Conservation (phyloP, 1,284 basidiomycete species). For the Puccinia coronata region DNA sequence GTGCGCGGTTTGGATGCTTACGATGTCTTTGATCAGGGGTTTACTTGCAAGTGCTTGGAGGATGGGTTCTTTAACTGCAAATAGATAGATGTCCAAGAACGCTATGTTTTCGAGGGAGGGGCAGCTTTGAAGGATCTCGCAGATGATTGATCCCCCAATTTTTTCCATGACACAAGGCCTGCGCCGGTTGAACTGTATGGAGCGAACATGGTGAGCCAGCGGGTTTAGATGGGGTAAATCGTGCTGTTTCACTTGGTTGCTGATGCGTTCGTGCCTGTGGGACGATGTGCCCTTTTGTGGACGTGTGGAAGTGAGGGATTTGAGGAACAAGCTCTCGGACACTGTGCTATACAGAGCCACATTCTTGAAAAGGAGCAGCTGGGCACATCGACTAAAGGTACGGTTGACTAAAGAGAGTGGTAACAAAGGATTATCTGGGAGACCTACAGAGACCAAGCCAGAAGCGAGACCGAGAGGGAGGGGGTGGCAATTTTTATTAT, state of each 20-base stretch:
- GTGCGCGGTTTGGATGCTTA: background rate
- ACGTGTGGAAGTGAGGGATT: background rate
- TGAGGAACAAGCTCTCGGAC: background rate
- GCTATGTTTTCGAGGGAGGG: slow-evolving; percentile 9
- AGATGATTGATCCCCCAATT: background rate
- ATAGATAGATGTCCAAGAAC: background rate
- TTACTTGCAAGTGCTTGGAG: background rate
- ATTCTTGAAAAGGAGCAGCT: slow-evolving; percentile 4
- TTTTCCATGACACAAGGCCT: background rate
- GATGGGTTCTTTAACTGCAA: background rate
- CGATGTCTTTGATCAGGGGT: background rate
- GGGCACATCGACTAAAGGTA: slow-evolving; percentile 15
- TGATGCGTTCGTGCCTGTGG: background rate
- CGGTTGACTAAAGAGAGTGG: slow-evolving; percentile 11
- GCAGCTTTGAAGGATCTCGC: background rate
- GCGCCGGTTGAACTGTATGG: background rate
- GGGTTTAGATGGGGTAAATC: too few species aligned
- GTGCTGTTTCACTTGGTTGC: too few species aligned
- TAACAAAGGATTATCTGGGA: background rate
- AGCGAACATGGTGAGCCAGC: background rate
- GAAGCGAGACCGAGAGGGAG: too few species aligned
- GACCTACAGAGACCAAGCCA: too few species aligned
- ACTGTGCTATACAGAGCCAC: background rate
- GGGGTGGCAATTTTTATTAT: too few species aligned
- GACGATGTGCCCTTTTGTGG: background rate